Base-by-base conservation (phyloP, 805 yeast species). In the Kodamaea sagamina region DNA sequence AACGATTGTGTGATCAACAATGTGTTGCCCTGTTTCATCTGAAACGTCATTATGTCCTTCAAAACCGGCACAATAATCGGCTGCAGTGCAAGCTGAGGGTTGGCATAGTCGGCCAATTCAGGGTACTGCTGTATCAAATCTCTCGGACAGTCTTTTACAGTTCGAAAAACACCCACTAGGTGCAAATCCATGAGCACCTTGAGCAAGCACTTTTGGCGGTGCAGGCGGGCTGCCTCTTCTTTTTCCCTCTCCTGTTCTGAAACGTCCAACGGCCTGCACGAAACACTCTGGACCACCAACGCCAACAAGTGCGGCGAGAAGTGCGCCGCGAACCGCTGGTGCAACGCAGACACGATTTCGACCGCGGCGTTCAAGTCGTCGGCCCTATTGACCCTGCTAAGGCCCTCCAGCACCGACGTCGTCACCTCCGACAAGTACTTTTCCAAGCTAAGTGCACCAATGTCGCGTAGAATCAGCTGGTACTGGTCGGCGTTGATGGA, bases 351-450 rank as follows among this genome's bases (percentile, higher is more conserved):
- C 0, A 83, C 71, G 1, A 89, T 74, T 51, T 84, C 89, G 19
- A 82, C 73, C 2, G 83, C 81, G 0, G 92, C 81, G 11, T 53
- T 47, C 1, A 86, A 59, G 56, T 88, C 95, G 6, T 74, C 81
- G 6, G 63, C 61, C 43, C 79, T 79, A 6, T 70, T 63, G 5
- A 79, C 72, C 49, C 71, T 78, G 10, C 69, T 42, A 6, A 87
- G 55, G 0, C 86, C 84, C 47, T 89, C 96, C 38, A 75, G 68
- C 0, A 82, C 60, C 0, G 89, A 79, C 2, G 78, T 64, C 2
- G 79, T 67, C 11, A 89, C 66, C 62, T 89, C 97, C 4, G 83
- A 72, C 7, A 87, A 61, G 61, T 87, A 89, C 57, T 86, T 88
- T 42, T 79, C 87, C 38, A 90, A 65, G 1, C 90, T 78, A 4